Evolutionary conservation across 352 stramenopile species (phyloP).

Genomic region (Globisporangium canariense): DNA sequence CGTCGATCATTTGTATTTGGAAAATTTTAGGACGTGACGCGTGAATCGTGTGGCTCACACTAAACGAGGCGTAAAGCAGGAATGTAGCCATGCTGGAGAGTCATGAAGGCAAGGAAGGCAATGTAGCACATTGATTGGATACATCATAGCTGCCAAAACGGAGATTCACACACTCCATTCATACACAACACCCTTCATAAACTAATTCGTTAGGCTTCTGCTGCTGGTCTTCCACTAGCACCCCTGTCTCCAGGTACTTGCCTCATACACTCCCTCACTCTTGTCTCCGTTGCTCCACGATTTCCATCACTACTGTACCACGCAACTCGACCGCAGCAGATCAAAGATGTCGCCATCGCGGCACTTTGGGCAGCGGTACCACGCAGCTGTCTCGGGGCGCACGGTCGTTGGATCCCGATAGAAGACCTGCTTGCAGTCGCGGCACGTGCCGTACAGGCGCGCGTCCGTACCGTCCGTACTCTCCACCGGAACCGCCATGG

Average conservation of each 20-base stretch:
- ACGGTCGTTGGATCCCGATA: constrained; percentile 50
- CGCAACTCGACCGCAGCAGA: constrained; percentile 53
- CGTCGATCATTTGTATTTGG: no score
- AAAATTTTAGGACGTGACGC: no score
- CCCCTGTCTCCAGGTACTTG: no score
- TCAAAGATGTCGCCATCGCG: constrained; percentile 44
- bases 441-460: constrained; percentile 43
- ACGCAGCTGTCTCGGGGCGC: constrained; percentile 59
- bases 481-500: constrained; percentile 23
- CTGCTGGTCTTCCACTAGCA: background rate
- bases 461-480: constrained; percentile 39
- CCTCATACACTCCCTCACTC: background rate
- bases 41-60: no score
- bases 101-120: no score
- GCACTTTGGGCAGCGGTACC: constrained; percentile 65
- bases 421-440: constrained; percentile 62
- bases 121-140: no score
- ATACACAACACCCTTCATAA: background rate
- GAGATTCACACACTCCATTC: no score
- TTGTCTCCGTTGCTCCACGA: background rate
- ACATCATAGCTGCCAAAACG: no score
- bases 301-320: constrained; percentile 47
- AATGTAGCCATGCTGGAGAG: background rate
- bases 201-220: background rate
- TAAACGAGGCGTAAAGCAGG: no score